Evolutionary conservation across 345 rosid genomes (phyloP), one percentile per base, ranked within the genome.

Genomic region (Hibiscus tridactylites): DNA sequence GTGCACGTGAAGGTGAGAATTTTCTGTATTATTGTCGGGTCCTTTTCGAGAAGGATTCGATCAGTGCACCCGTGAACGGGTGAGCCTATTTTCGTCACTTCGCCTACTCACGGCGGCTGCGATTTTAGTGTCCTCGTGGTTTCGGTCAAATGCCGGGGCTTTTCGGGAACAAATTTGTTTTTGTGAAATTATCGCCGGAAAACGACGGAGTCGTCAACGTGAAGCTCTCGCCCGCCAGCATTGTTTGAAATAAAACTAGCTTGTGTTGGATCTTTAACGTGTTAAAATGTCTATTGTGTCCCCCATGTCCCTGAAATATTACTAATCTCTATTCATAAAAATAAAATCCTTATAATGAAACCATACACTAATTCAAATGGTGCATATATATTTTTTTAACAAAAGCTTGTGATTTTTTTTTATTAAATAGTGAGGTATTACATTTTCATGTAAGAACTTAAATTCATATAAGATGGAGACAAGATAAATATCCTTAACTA

Each of bases 21-120:
- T 77, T 74, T 59, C 9, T 46, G 76, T 58, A 71, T 72, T 64
- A 21, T 52, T 76, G 85, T 71, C 80, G 66, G 77, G 79, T 74
- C 78, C 71, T 72, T 76, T 79, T 79, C 85, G 81, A 79, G 75
- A 70, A 79, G 61, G 82, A 79, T 71, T 33, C 60, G 53, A n/a
- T 49, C 57, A 13, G 59, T 53, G 77, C 74, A 61, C 79, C 85
- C 78, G 85, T 79, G 85, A 44, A 79, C 60, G 13, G 16, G 0
- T 6, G 71, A 68, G 79, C 71, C 63, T 65, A 54, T 65, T 71
- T 53, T 65, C 9, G 83, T 77, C 19, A 57, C 54, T 77, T 68
- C 19, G 2, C 6, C 8, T 24, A 8, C 60, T 77, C 80, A 57
- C 19, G 56, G 53, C 74, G 75, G 78, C 74, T 56, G n/a, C 0